Percentiles rank a stretch among this genome's conserved stretches.
Conservation (phyloP, 192 early-diverging fungal genomes). For the Rhizoclosmatium sp. region DNA sequence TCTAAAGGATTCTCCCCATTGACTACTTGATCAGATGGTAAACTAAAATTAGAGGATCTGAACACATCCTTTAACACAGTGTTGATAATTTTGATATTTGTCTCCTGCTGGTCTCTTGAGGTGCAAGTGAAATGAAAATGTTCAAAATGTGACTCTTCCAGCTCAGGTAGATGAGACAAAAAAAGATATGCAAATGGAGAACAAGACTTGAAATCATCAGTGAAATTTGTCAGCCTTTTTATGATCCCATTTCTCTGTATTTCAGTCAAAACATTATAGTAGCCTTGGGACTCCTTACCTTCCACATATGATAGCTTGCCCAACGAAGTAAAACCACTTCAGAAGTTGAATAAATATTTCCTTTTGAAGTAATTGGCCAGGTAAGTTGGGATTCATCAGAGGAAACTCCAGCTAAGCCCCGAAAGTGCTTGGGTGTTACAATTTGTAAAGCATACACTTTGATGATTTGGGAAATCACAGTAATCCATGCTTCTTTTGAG, state of each 20-base stretch:
- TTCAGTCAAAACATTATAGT: not conserved
- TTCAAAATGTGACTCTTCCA: slow-evolving; percentile 37
- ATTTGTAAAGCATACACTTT: slow-evolving; percentile 44
- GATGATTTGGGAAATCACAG: slow-evolving; percentile 55
- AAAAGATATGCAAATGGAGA: slow-evolving; percentile 48
- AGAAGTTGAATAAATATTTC: slow-evolving; percentile 31
- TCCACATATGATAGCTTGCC: slow-evolving; percentile 52
- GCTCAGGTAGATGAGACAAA: slow-evolving; percentile 42
- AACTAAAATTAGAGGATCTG: slow-evolving; percentile 9
- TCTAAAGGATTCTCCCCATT: slow-evolving; percentile 36
- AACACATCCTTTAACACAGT: slow-evolving; percentile 50
- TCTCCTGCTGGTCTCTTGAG: slow-evolving; percentile 22
- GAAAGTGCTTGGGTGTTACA: slow-evolving; percentile 43
- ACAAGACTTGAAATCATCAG: slow-evolving; percentile 44
- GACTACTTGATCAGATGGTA: slow-evolving; percentile 28
- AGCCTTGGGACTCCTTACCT: slow-evolving; percentile 38
- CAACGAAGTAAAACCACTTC: slow-evolving; percentile 57
- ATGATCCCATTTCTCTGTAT: not conserved
- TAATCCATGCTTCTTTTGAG: slow-evolving; percentile 60
- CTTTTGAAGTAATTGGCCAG: slow-evolving; percentile 45
- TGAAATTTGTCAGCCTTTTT: slow-evolving; percentile 44
- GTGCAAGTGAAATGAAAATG: slow-evolving; percentile 25
- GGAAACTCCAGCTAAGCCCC: slow-evolving; percentile 44
- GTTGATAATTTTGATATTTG: slow-evolving; percentile 38
- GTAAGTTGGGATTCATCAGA: slow-evolving; percentile 44